phyloP scores from a whole-genome alignment of 305 asterid species.

The Petunia hybrid region DNA sequence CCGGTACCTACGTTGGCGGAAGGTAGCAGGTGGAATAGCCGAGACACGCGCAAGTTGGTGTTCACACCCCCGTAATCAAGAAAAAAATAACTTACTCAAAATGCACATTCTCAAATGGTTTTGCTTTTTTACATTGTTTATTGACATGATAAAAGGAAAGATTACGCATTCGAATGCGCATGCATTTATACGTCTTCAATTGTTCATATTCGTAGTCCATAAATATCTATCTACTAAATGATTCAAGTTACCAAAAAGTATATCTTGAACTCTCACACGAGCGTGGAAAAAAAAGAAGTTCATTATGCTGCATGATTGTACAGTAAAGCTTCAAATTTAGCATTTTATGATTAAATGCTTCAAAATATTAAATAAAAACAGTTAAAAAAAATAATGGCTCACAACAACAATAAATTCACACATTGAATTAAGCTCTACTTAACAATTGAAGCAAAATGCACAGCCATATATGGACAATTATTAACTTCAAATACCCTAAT shows the following conservation, averaged over 20 bases:
- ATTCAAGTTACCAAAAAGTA: background rate
- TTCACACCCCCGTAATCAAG: too few species aligned
- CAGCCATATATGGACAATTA: slow-evolving; percentile 1
- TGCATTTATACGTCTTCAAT: background rate
- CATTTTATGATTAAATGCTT: slow-evolving; percentile 6
- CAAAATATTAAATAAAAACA: background rate
- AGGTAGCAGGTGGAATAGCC: too few species aligned
- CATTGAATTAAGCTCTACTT: slow-evolving; percentile 5
- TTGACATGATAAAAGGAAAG: background rate
- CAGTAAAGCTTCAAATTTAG: slow-evolving; percentile 18
- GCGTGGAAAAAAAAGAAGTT: background rate
- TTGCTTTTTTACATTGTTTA: background rate
- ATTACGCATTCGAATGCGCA: background rate
- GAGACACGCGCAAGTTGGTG: too few species aligned
- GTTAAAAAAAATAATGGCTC: background rate
- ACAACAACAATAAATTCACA: slow-evolving; percentile 8
- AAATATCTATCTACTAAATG: background rate
- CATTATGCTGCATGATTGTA: slow-evolving; percentile 2
- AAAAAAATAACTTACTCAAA: slow-evolving; percentile 12
- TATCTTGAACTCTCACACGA: background rate
- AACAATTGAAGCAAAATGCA: slow-evolving; percentile 27
- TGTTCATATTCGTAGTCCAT: background rate
- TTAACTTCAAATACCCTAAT: slow-evolving; percentile 13
- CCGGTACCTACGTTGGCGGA: too few species aligned
- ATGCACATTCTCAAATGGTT: background rate